Percentiles rank a stretch among this genome's conserved stretches.
Evolutionary conservation across 805 yeast species (phyloP).

Genomic region (Yarrowia yakushimensis): DNA sequence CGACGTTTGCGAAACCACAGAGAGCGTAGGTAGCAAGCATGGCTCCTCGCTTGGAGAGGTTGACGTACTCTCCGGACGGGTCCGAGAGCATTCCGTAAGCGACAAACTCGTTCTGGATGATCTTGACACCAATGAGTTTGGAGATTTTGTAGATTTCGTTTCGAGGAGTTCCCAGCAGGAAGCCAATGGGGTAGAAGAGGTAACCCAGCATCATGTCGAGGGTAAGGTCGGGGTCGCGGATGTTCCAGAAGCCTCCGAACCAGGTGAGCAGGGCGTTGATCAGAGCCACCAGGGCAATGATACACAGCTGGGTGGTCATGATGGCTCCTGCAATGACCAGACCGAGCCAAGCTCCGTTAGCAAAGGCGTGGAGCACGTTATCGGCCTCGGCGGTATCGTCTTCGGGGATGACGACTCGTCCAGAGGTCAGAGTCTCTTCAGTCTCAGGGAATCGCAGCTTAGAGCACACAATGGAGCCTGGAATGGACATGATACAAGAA

Average conservation of each 20-base stretch:
- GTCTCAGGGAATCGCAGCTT: constrained; percentile 59
- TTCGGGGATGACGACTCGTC: constrained; percentile 48
- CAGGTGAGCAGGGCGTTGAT: constrained; percentile 54
- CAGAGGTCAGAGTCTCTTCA: constrained; percentile 51
- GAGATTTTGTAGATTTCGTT: constrained; percentile 51
- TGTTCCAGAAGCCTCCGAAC: constrained; percentile 64
- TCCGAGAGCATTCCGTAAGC: constrained; percentile 47
- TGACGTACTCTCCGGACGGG: constrained; percentile 42
- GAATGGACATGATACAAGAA: constrained; percentile 68
- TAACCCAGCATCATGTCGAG: constrained; percentile 56
- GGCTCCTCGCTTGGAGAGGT: constrained; percentile 49
- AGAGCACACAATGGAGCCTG: constrained; percentile 59
- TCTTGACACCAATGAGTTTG: constrained; percentile 52
- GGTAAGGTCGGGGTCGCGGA: constrained; percentile 45
- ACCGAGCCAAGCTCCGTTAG: constrained; percentile 58
- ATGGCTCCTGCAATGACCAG: constrained; percentile 54
- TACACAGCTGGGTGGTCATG: constrained; percentile 57
- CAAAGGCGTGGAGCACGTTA: constrained; percentile 56
- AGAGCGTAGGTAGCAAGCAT: constrained; percentile 58
- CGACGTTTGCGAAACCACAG: constrained; percentile 62
- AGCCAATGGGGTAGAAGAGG: constrained; percentile 57
- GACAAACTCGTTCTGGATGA: constrained; percentile 60
- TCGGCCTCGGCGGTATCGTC: constrained; percentile 44
- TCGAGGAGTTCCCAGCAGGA: constrained; percentile 55
- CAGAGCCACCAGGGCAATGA: constrained; percentile 56